Evolutionary conservation across 1,284 basidiomycete species (phyloP).

Genomic region (Ustilago hordei): DNA sequence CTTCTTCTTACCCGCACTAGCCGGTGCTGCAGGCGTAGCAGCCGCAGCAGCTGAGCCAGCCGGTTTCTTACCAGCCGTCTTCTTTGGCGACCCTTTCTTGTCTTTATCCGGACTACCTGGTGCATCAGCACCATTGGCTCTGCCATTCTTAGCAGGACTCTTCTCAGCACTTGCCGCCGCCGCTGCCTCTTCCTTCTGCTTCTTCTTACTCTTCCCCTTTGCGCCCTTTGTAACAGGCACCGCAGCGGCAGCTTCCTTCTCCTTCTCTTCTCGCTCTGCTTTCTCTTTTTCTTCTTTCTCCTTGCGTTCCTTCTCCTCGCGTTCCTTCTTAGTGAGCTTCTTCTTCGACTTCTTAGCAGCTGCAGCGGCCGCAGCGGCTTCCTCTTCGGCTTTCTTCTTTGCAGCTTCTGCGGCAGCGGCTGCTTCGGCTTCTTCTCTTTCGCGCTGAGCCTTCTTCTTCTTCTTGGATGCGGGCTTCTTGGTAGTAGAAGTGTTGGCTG

Average conservation of each 20-base stretch:
- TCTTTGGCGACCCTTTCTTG: slow-evolving; percentile 45
- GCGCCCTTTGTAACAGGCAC: slow-evolving; percentile 18
- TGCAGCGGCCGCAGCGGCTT: slow-evolving; percentile 36
- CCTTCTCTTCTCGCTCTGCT: slow-evolving; percentile 55
- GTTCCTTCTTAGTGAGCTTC: slow-evolving; percentile 59
- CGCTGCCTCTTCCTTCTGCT: slow-evolving; percentile 48
- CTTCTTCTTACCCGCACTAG: slow-evolving; percentile 44
- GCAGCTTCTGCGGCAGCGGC: slow-evolving; percentile 48
- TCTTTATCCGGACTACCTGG: slow-evolving; percentile 43
- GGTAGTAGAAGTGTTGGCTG: slow-evolving; percentile 19
- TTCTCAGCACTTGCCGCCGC: slow-evolving; percentile 28
- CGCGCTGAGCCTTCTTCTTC: slow-evolving; percentile 56
- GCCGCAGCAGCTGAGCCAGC: slow-evolving; percentile 13
- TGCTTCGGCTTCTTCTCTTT: slow-evolving; percentile 52
- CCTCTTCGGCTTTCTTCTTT: slow-evolving; percentile 47
- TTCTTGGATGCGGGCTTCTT: slow-evolving; percentile 55
- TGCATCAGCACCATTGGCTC: slow-evolving; percentile 31
- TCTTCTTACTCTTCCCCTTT: slow-evolving; percentile 58
- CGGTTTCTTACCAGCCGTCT: slow-evolving; percentile 48
- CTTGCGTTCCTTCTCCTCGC: slow-evolving; percentile 42
- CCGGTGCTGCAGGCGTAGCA: slow-evolving; percentile 19
- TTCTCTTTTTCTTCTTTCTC: slow-evolving; percentile 59
- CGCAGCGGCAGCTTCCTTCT: slow-evolving; percentile 45
- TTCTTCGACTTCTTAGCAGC: slow-evolving; percentile 51
- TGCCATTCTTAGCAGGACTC: slow-evolving; percentile 28